Evolutionary conservation across 345 rosid genomes (phyloP).

Genomic region (Raphanus raphanistrum): DNA sequence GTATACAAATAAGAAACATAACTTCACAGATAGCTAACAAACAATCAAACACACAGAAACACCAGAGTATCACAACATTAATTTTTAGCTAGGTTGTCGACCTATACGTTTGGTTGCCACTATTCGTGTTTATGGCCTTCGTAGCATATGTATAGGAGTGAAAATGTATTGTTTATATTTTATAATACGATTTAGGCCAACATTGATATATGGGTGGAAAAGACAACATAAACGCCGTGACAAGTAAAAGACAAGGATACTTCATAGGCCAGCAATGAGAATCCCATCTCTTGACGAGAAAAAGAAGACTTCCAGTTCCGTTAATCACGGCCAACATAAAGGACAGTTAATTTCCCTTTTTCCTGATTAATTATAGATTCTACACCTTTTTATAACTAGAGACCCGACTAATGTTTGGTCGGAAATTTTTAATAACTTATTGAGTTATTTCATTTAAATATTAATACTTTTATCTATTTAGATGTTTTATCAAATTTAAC

Average conservation of each 20-base stretch:
- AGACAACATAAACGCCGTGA: conserved; percentile 15
- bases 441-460: background rate
- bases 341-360: background rate
- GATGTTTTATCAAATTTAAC: background rate
- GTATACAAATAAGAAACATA: background rate
- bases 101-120: conserved; percentile 3
- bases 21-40: background rate
- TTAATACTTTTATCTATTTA: background rate
- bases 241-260: conserved; percentile 5
- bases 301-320: conserved; percentile 26
- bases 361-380: background rate
- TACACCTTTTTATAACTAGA: background rate
- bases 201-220: background rate
- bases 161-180: background rate
- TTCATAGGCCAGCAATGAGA: conserved; percentile 2
- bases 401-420: background rate
- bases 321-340: conserved; percentile 32
- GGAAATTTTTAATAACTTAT: background rate
- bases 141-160: background rate
- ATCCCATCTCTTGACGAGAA: conserved; percentile 22
- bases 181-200: background rate
- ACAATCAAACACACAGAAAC: background rate
- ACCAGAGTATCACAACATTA: background rate
- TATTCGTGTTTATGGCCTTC: background rate
- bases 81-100: background rate